Base-by-base conservation (phyloP, 2,329 filamentous ascomycete species). In the Fusarium paranaense region DNA sequence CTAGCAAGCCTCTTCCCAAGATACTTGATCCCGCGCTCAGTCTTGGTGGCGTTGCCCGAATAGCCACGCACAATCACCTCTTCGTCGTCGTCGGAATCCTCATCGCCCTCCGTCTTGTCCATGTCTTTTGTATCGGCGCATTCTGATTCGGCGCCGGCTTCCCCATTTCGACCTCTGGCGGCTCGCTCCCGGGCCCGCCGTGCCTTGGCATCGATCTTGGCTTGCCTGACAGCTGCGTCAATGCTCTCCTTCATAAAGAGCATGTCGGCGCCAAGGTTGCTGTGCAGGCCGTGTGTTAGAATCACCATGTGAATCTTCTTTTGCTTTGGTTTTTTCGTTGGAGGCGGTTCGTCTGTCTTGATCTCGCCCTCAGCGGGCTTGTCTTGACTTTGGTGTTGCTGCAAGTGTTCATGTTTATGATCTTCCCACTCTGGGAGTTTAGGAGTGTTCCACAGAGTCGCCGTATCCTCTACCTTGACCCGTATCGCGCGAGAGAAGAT, bases 231-330 rank as follows among this genome's bases (percentile, higher is more conserved):
- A 4, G 94, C 92, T 32, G 91, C 91, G 84, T 99, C 97, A 71
- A 99, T 98, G 82, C 95, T 97, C 83, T 99, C 97, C 80, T 99
- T 99, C 81, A 99, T 85, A 80, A 94, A 99, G 22, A 99, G 87
- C 97, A 99, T 98, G 81, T 99, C 97, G 25, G 95, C 94, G 6
- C 97, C 95, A 14, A 98, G 87, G 81, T 99, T 99, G 83, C 96
- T 98, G 82, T 99, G 97, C 72, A 99, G 83, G 0, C 97, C 97
- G 84, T 99, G 97, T 0, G 97, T 98, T 59, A 99, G 84, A 37
- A 99, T 88, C 27, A 99, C 97, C 47, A 99, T 86, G 81, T 99
- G 97, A 3, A 99, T 87, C 74, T 93, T 96, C 83, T 94, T 95
- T 75, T 89, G 89, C 80, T 91, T 93, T 72, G 84, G 87, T 7